A percentile compares a stretch with the other conserved stretches of the same genome.
These are phyloP conservation scores for Decorospora gaudefroyi DNA, from an alignment of 2,329 filamentous ascomycete species.

Conservation along the genomic window DNA sequence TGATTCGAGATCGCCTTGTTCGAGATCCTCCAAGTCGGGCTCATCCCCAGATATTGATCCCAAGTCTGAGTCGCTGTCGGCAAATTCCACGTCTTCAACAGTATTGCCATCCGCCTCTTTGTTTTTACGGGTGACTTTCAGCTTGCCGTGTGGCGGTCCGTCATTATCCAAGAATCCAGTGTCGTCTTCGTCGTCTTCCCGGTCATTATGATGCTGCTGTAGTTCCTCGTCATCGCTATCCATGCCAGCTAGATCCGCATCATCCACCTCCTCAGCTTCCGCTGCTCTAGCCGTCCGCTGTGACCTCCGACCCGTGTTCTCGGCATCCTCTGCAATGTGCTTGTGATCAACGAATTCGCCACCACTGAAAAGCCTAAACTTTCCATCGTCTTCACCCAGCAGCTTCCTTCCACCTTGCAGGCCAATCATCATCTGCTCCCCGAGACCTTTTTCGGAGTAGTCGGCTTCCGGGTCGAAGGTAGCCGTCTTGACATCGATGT, in stretches of 20 bases:
- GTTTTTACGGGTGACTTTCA: slow-evolving; percentile 36
- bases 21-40: slow-evolving; percentile 34
- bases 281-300: slow-evolving; percentile 57
- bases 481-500: slow-evolving; percentile 72
- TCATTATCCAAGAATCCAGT: slow-evolving; percentile 49
- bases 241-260: slow-evolving; percentile 54
- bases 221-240: slow-evolving; percentile 60
- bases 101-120: slow-evolving; percentile 33
- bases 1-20: slow-evolving; percentile 57
- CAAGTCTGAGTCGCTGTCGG: slow-evolving; percentile 94
- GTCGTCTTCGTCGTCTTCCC: slow-evolving; percentile 59
- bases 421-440: slow-evolving; percentile 90
- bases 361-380: slow-evolving; percentile 82
- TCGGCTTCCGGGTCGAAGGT: slow-evolving; percentile 71
- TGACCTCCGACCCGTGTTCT: slow-evolving; percentile 61
- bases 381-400: slow-evolving; percentile 79
- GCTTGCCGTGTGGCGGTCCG: slow-evolving; percentile 48
- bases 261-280: slow-evolving; percentile 56
- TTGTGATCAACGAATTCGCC: slow-evolving; percentile 66
- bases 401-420: slow-evolving; percentile 81
- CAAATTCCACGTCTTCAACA: slow-evolving; percentile 79
- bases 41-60: slow-evolving; percentile 76
- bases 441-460: slow-evolving; percentile 78
- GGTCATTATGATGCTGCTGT: slow-evolving; percentile 53
- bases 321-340: slow-evolving; percentile 58